Conservation (phyloP, 2,329 filamentous ascomycete genomes). For the Allantophomopsis lycopodina region DNA sequence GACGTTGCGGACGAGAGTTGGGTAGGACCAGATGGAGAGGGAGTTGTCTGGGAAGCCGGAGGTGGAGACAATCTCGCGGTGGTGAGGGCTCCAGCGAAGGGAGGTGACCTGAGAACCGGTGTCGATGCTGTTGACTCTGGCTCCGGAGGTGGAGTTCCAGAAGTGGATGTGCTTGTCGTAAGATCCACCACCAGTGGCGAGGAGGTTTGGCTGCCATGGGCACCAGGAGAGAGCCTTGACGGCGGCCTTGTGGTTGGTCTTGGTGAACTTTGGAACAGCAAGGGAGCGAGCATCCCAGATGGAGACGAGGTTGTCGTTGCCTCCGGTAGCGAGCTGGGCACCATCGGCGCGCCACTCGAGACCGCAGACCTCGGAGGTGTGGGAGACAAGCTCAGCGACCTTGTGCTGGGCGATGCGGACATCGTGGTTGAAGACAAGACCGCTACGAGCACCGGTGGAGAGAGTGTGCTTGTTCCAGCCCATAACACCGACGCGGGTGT, state of each 20-base stretch:
- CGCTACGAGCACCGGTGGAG: slow-evolving; percentile 87
- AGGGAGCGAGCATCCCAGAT: slow-evolving; percentile 98
- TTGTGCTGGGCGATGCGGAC: slow-evolving; percentile 97
- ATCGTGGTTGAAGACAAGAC: slow-evolving; percentile 96
- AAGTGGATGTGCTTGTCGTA: slow-evolving; percentile 99
- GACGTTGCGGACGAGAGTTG: slow-evolving; percentile 88
- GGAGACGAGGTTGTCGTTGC: slow-evolving; percentile 96
- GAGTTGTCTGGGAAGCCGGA: slow-evolving; percentile 99
- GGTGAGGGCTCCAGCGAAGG: slow-evolving; percentile 89
- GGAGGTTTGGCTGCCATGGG: slow-evolving; percentile 95
- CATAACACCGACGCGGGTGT: slow-evolving; percentile 94
- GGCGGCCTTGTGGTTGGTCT: slow-evolving; percentile 98
- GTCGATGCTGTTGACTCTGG: slow-evolving; percentile 97
- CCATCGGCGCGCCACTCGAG: slow-evolving; percentile 96
- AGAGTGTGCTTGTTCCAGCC: slow-evolving; percentile 98
- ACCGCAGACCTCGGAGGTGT: slow-evolving; percentile 95
- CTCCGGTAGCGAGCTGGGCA: slow-evolving; percentile 90
- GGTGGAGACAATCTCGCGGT: slow-evolving; percentile 96
- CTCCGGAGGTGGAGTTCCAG: slow-evolving; percentile 98
- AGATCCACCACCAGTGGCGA: slow-evolving; percentile 89
- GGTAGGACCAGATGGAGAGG: slow-evolving; percentile 98
- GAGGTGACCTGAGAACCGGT: slow-evolving; percentile 96
- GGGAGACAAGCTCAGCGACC: slow-evolving; percentile 88
- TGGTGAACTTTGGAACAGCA: slow-evolving; percentile 92
- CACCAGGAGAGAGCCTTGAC: slow-evolving; percentile 99